These are phyloP conservation scores for Neofusicoccum parvum DNA, from an alignment of 2,329 filamentous ascomycete species.

Conservation along the genomic window DNA sequence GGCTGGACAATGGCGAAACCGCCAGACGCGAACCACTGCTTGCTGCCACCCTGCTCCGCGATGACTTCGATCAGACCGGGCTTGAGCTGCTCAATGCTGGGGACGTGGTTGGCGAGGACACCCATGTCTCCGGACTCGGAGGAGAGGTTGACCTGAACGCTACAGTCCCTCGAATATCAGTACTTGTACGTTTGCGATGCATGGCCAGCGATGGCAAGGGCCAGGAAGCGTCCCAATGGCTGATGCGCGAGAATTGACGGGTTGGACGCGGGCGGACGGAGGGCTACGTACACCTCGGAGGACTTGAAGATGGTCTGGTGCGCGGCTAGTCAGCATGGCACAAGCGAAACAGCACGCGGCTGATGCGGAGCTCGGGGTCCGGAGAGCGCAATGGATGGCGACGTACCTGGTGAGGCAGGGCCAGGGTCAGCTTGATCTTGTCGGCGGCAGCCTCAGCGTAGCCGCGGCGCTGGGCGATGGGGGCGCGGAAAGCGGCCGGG, in stretches of 20 bases:
- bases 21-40: constrained; percentile 98
- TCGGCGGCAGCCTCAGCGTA: constrained; percentile 67
- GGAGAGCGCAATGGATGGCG: neutral
- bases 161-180: constrained; percentile 45
- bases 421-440: constrained; percentile 93
- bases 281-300: constrained; percentile 65
- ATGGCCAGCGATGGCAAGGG: constrained; percentile 15
- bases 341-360: neutral
- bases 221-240: neutral
- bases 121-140: constrained; percentile 99
- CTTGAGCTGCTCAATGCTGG: constrained; percentile 98
- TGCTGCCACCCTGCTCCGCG: constrained; percentile 81
- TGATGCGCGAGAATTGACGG: constrained; percentile 6
- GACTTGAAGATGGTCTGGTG: constrained; percentile 69
- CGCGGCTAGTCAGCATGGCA: neutral
- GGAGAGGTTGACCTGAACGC: constrained; percentile 97
- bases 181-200: constrained; percentile 25
- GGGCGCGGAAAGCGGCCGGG: constrained; percentile 73
- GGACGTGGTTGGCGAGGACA: constrained; percentile 98
- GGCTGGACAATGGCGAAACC: constrained; percentile 97
- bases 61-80: constrained; percentile 93
- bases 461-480: constrained; percentile 75
- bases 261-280: constrained; percentile 30
- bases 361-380: neutral
- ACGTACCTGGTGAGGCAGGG: constrained; percentile 96